phyloP scores from a whole-genome alignment of 306 rosid species.

The Trichosanthes cucumerina region DNA sequence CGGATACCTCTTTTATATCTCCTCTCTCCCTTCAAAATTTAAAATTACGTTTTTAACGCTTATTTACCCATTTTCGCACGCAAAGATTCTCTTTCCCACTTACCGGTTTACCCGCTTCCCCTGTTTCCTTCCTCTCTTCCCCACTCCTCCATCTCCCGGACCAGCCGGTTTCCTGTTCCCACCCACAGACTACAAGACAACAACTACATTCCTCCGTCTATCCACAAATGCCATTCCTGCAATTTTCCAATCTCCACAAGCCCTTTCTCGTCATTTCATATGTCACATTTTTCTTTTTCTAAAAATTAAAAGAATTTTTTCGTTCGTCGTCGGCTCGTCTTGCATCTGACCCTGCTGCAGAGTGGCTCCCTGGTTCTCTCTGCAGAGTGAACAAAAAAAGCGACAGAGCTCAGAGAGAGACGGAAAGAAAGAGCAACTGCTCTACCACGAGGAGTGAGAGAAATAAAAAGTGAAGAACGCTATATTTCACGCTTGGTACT shows the following conservation, averaged over 20 bases:
- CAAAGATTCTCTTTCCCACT: background rate
- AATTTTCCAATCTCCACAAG: background rate
- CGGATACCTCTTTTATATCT: too few species aligned
- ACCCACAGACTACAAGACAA: background rate
- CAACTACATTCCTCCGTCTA: background rate
- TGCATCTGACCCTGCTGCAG: conserved; percentile 27
- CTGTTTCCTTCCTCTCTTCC: background rate
- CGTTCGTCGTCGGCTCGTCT: conserved; percentile 35
- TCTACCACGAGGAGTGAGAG: background rate
- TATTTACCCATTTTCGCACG: background rate
- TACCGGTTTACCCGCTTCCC: conserved; percentile 1
- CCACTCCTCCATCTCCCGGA: background rate
- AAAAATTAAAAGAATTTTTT: background rate
- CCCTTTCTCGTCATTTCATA: conserved; percentile 26
- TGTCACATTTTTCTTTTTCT: background rate
- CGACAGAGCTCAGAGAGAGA: conserved; percentile 1
- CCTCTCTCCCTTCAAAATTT: background rate
- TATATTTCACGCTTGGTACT: background rate
- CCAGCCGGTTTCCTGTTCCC: background rate
- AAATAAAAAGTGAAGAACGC: background rate
- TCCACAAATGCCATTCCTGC: background rate
- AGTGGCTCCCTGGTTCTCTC: conserved; percentile 23
- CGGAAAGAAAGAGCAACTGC: background rate
- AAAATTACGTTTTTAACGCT: background rate
- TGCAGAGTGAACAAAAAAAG: conserved; percentile 18